Conservation (phyloP, 2,329 filamentous ascomycete species). For the Simplicillium sp. region DNA sequence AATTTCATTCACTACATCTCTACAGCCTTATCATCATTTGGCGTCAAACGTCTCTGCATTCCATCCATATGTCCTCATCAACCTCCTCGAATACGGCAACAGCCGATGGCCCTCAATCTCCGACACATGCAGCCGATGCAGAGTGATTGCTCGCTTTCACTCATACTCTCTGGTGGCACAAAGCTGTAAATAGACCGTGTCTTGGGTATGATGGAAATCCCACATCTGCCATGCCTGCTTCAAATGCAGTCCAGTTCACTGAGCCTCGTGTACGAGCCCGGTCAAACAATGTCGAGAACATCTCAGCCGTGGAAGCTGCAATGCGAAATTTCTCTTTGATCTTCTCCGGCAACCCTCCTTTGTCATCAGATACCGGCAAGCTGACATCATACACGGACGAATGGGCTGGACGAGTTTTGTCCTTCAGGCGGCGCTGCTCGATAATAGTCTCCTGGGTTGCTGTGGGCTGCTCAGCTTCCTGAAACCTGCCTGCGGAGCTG, state of each 20-base stretch:
- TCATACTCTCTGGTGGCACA: conserved; percentile 16
- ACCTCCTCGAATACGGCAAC: conserved; percentile 16
- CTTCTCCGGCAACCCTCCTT: background rate
- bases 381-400: too few species aligned
- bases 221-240: conserved; percentile 28
- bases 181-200: conserved; percentile 31
- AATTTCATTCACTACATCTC: background rate
- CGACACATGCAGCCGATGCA: conserved; percentile 26
- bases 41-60: conserved; percentile 18
- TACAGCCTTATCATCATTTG: background rate
- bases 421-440: conserved; percentile 26
- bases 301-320: conserved; percentile 22
- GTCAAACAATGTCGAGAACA: conserved; percentile 26
- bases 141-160: conserved; percentile 14
- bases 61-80: conserved; percentile 28
- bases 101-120: conserved; percentile 22
- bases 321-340: conserved; percentile 20
- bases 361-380: too few species aligned
- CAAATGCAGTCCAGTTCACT: conserved; percentile 26
- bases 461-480: conserved; percentile 11
- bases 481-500: too few species aligned
- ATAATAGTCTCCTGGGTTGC: conserved; percentile 7
- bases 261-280: conserved; percentile 18
- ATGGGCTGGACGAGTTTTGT: conserved; percentile 31
- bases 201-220: conserved; percentile 29